Percentiles rank a stretch among this genome's conserved stretches.
Evolutionary conservation across 78 protist species (phyloP).

Genomic region (Blattamonas nauphoetae): DNA sequence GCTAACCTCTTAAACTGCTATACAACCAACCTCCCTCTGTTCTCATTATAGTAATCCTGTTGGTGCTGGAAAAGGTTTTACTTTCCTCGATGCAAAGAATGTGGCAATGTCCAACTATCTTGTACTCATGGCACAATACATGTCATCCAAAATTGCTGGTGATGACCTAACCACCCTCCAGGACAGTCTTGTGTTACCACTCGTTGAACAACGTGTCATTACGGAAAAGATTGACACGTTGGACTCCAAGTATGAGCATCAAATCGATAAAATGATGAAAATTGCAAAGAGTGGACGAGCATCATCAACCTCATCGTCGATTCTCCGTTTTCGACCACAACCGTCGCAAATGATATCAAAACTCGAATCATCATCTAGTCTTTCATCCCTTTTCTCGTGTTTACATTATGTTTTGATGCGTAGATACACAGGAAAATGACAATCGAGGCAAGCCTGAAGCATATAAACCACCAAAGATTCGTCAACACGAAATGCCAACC

Average conservation of each 20-base stretch:
- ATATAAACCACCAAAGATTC: neutral
- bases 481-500: neutral
- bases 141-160: neutral
- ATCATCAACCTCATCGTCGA: neutral
- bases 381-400: neutral
- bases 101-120: neutral
- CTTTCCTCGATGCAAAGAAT: neutral
- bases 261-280: neutral
- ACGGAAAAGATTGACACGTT: neutral
- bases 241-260: neutral
- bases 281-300: neutral
- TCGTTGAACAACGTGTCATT: neutral
- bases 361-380: neutral
- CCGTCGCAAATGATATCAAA: neutral
- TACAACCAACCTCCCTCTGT: too few species aligned
- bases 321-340: neutral
- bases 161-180: neutral
- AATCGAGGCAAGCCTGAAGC: neutral
- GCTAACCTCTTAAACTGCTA: too few species aligned
- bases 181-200: neutral
- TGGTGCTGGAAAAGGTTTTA: neutral
- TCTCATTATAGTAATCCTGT: neutral
- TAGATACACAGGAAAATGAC: neutral
- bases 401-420: neutral
- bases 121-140: neutral